phyloP scores from a whole-genome alignment of 208 protist species.

The Wallacemonas sp. region DNA sequence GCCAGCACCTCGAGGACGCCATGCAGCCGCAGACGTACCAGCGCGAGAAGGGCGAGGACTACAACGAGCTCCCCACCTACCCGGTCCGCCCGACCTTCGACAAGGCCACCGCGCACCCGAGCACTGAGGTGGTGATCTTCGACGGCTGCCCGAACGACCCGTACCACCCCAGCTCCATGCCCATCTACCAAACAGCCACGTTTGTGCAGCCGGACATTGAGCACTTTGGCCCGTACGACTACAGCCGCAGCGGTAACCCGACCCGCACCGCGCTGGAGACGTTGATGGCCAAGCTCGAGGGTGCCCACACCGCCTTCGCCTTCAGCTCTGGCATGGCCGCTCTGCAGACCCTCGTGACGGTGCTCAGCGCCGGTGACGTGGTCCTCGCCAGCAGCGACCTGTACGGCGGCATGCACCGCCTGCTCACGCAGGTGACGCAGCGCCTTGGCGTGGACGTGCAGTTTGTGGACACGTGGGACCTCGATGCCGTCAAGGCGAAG shows the following conservation, averaged over 20 bases:
- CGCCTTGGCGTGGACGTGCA: constrained; percentile 72
- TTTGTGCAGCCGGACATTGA: constrained; percentile 89
- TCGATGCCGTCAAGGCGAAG: constrained; percentile 49
- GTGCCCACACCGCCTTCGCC: constrained; percentile 87
- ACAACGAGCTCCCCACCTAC: constrained; percentile 73
- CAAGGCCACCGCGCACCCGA: constrained; percentile 55
- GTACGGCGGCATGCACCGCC: constrained; percentile 95
- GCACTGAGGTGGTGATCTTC: constrained; percentile 82
- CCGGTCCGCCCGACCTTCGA: constrained; percentile 79
- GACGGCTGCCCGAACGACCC: constrained; percentile 90
- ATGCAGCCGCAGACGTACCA: constrained; percentile 43
- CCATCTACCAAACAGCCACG: constrained; percentile 92
- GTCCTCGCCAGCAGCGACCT: constrained; percentile 89
- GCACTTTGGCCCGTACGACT: constrained; percentile 91
- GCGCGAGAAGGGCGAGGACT: constrained; percentile 33
- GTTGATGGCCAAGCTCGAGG: constrained; percentile 89
- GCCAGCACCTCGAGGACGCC: constrained; percentile 43
- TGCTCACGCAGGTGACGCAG: constrained; percentile 80
- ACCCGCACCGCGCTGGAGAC: constrained; percentile 92
- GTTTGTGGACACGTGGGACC: constrained; percentile 89
- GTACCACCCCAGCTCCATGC: constrained; percentile 86
- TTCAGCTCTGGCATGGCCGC: constrained; percentile 90
- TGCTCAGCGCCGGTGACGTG: constrained; percentile 72
- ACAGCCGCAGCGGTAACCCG: constrained; percentile 94
- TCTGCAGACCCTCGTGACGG: constrained; percentile 84